Conservation (phyloP, 805 yeast genomes). For the Diddensiella transvaalensis region DNA sequence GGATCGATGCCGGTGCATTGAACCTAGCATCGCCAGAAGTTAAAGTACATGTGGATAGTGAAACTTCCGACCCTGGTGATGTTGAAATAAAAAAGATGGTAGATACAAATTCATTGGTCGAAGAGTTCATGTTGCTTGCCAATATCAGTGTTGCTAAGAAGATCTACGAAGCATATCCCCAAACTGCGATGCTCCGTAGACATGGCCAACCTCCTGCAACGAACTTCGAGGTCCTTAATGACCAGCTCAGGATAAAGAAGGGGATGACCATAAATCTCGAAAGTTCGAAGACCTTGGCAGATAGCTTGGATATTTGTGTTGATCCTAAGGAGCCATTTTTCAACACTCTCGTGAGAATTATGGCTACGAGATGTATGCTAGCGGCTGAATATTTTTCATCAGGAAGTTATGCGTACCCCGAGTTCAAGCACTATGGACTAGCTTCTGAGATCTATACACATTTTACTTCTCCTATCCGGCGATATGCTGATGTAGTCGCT, state of each 20-base stretch:
- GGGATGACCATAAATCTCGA: slow-evolving; percentile 73
- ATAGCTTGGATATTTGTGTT: slow-evolving; percentile 82
- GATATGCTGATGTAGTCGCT: slow-evolving; percentile 96
- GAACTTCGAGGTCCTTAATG: slow-evolving; percentile 84
- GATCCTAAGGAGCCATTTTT: slow-evolving; percentile 85
- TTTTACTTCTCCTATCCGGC: slow-evolving; percentile 96
- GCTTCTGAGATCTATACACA: slow-evolving; percentile 98
- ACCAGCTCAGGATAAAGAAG: slow-evolving; percentile 80
- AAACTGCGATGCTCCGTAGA: slow-evolving; percentile 96
- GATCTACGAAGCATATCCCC: slow-evolving; percentile 90
- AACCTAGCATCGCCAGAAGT: slow-evolving; percentile 98
- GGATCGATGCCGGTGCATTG: slow-evolving; percentile 93
- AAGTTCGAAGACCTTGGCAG: slow-evolving; percentile 87
- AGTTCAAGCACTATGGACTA: slow-evolving; percentile 92
- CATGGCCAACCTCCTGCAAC: slow-evolving; percentile 97
- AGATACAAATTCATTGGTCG: slow-evolving; percentile 94
- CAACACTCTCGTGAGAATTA: slow-evolving; percentile 87
- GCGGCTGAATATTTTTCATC: slow-evolving; percentile 97
- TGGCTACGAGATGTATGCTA: slow-evolving; percentile 99
- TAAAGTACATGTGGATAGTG: slow-evolving; percentile 94
- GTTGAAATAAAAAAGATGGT: slow-evolving; percentile 85
- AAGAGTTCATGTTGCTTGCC: slow-evolving; percentile 97
- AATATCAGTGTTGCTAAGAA: slow-evolving; percentile 93
- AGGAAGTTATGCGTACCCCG: slow-evolving; percentile 85
- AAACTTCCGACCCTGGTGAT: slow-evolving; percentile 93